Percentiles rank a stretch among this genome's conserved stretches.
Evolutionary conservation across 768 basidiomycete genomes (phyloP).

Genomic region (Russula olivacea): DNA sequence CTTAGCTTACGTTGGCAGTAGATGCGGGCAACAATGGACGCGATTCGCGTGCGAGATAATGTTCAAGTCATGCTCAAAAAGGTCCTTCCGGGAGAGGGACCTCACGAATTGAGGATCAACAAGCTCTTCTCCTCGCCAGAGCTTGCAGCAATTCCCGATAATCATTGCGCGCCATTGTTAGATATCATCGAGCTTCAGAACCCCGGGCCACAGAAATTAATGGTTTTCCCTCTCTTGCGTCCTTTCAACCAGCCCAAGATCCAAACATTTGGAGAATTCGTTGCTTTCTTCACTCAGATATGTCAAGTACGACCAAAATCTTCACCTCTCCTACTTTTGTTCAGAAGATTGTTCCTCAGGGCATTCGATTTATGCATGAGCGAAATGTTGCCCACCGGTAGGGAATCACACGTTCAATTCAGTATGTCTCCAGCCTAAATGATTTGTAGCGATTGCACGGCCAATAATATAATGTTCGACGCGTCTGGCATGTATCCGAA

Average conservation of each 20-base stretch:
- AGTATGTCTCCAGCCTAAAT: neutral
- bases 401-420: constrained; percentile 17
- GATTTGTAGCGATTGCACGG: constrained; percentile 16
- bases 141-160: constrained; percentile 26
- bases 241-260: constrained; percentile 31
- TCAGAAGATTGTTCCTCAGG: constrained; percentile 15
- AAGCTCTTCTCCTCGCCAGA: constrained; percentile 20
- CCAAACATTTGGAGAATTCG: constrained; percentile 34
- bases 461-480: constrained; percentile 30
- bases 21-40: constrained; percentile 20
- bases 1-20: neutral
- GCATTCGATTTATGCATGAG: constrained; percentile 28
- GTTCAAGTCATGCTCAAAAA: constrained; percentile 18
- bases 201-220: constrained; percentile 13
- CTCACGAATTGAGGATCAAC: constrained; percentile 13
- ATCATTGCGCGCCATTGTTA: constrained; percentile 28
- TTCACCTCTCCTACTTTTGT: neutral
- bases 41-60: constrained; percentile 2
- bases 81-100: constrained; percentile 4
- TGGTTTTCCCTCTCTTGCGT: constrained; percentile 35
- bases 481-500: constrained; percentile 28
- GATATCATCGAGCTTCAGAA: constrained; percentile 25
- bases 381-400: constrained; percentile 31
- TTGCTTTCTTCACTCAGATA: constrained; percentile 33
- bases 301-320: constrained; percentile 31